Conservation (phyloP, 164 flowering plant species). For the Umbellularia californica region DNA sequence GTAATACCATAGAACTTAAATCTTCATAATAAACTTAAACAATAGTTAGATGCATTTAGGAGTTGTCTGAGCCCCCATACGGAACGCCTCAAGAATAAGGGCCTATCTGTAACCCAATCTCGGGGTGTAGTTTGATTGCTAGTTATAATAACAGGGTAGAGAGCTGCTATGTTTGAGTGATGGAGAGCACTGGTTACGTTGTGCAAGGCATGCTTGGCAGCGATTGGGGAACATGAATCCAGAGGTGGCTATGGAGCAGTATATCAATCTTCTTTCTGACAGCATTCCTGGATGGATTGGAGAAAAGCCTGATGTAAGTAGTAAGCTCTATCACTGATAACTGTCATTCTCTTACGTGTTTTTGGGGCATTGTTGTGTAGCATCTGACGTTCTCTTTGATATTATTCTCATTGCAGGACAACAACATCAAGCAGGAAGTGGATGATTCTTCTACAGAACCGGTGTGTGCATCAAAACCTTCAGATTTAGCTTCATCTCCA, state of each 20-base stretch:
- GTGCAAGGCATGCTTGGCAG: conserved; percentile 84
- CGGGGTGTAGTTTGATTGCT: conserved; percentile 63
- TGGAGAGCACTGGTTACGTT: conserved; percentile 67
- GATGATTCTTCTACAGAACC: conserved; percentile 15
- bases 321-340: neutral
- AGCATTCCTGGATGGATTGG: conserved; percentile 43
- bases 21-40: neutral
- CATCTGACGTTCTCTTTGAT: neutral
- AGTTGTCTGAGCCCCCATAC: neutral
- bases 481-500: conserved; percentile 13
- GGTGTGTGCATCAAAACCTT: conserved; percentile 10
- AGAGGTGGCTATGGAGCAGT: conserved; percentile 68
- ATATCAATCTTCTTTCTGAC: conserved; percentile 41
- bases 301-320: conserved; percentile 30
- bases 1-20: neutral
- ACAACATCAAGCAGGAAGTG: conserved; percentile 6
- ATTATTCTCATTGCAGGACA: conserved; percentile 19
- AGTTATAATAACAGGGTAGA: conserved; percentile 60
- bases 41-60: neutral
- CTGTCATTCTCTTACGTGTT: neutral
- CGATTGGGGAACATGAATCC: conserved; percentile 56
- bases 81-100: conserved; percentile 12
- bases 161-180: conserved; percentile 75
- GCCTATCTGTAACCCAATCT: conserved; percentile 21
- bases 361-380: neutral